Percentiles rank a stretch among this genome's conserved stretches.
These are phyloP conservation scores for Exophiala sideris DNA, from an alignment of 2,329 filamentous ascomycete genomes.

Conservation along the genomic window DNA sequence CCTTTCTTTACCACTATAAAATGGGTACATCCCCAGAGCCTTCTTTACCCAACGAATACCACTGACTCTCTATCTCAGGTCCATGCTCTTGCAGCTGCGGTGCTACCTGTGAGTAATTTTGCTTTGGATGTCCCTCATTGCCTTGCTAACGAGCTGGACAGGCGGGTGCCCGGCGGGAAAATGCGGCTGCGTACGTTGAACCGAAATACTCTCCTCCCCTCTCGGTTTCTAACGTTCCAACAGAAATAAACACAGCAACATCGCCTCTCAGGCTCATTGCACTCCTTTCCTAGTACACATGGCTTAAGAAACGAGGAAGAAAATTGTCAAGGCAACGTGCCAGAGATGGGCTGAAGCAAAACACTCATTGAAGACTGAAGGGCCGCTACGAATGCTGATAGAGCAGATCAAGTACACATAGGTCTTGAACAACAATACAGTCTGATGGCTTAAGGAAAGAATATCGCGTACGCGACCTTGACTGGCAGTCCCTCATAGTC, in stretches of 20 bases:
- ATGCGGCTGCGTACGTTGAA: slow-evolving; percentile 26
- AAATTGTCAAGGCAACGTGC: background rate
- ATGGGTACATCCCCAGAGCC: slow-evolving; percentile 15
- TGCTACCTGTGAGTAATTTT: slow-evolving; percentile 37
- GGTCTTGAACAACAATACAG: too few relatives aligned
- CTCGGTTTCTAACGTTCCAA: background rate
- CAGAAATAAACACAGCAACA: slow-evolving; percentile 17
- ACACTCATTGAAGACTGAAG: background rate
- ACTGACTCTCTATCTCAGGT: slow-evolving; percentile 20
- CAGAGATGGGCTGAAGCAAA: background rate
- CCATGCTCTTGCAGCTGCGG: slow-evolving; percentile 26
- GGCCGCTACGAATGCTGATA: background rate
- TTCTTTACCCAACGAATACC: background rate
- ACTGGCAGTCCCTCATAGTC: too few relatives aligned
- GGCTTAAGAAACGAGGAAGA: slow-evolving; percentile 2
- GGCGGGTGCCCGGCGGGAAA: slow-evolving; percentile 24
- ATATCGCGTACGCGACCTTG: too few relatives aligned
- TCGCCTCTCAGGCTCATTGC: slow-evolving; percentile 1
- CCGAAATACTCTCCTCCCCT: background rate
- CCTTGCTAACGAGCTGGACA: slow-evolving; percentile 4
- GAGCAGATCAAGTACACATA: background rate
- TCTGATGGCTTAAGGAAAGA: too few relatives aligned
- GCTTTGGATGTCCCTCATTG: slow-evolving; percentile 49
- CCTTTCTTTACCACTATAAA: slow-evolving; percentile 14
- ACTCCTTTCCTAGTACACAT: background rate